A percentile compares a stretch with the other conserved stretches of the same genome.
These are phyloP conservation scores for Malus sieversii DNA, from an alignment of 306 rosid species.

Conservation along the genomic window DNA sequence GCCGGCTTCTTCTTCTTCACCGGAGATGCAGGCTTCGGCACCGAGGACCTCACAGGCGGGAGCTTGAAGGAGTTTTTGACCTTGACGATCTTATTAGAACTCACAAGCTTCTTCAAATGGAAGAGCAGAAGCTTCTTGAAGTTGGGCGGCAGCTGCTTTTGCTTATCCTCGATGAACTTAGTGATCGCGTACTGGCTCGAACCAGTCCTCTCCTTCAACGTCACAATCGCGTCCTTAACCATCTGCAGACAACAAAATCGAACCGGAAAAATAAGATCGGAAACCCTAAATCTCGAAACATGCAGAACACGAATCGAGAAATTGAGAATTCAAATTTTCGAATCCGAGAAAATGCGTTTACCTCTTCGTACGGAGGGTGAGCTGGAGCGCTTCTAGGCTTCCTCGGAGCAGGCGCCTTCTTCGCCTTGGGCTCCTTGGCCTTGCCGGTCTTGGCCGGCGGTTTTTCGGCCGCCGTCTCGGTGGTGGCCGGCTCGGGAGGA, in stretches of 20 bases:
- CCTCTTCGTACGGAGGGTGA: constrained; percentile 81
- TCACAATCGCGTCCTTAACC: constrained; percentile 66
- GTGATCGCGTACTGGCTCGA: constrained; percentile 91
- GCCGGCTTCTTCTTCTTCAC: constrained; percentile 8
- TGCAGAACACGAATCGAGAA: neutral
- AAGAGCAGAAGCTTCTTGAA: constrained; percentile 63
- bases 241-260: constrained; percentile 29
- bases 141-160: constrained; percentile 51
- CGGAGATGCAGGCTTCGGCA: constrained; percentile 4
- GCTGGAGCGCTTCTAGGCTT: constrained; percentile 38
- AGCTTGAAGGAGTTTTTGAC: constrained; percentile 75
- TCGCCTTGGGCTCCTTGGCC: constrained; percentile 44
- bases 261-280: neutral
- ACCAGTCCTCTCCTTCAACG: constrained; percentile 73
- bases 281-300: neutral
- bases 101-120: constrained; percentile 68
- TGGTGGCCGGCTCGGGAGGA: constrained; percentile 8
- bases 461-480: constrained; percentile 33
- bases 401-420: constrained; percentile 34
- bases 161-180: constrained; percentile 66
- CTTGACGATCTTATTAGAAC: constrained; percentile 55
- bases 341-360: constrained; percentile 5
- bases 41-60: constrained; percentile 8
- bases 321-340: neutral
- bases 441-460: constrained; percentile 28